These are phyloP conservation scores for Sporothrix dimorphospora DNA, from an alignment of 2,329 filamentous ascomycete species.

Conservation along the genomic window DNA sequence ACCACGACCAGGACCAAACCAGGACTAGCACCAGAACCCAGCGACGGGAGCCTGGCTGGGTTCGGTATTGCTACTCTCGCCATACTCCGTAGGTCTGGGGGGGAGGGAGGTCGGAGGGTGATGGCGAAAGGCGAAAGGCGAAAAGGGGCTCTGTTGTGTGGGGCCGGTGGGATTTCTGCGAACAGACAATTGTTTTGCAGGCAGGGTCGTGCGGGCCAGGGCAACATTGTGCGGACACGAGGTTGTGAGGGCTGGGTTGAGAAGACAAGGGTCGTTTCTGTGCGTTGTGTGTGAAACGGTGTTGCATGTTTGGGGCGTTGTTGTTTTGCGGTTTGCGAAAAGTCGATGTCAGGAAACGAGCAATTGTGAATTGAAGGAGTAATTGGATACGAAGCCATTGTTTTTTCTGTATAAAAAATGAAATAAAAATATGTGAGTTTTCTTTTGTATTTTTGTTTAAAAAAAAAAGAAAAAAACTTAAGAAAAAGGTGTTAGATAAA, in stretches of 20 bases:
- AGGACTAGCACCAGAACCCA: not conserved
- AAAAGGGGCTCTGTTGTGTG: not conserved
- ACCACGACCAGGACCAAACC: too few relatives aligned
- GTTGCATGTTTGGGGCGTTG: not conserved
- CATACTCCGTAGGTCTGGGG: too few relatives aligned
- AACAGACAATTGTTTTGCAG: slow-evolving; percentile 16
- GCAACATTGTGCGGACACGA: too few relatives aligned
- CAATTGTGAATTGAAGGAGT: not conserved
- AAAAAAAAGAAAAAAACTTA: not conserved
- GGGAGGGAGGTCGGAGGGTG: too few relatives aligned
- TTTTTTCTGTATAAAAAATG: too few relatives aligned
- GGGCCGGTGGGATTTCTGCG: slow-evolving; percentile 1
- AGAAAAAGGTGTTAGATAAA: not conserved
- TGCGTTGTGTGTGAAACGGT: slow-evolving; percentile 17
- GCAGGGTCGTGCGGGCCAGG: not conserved
- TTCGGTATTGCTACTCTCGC: not conserved
- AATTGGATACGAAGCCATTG: too few relatives aligned
- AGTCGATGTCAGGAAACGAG: not conserved
- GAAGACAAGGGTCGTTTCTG: not conserved
- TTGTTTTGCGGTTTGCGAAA: not conserved
- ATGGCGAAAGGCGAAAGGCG: too few relatives aligned
- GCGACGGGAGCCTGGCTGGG: not conserved
- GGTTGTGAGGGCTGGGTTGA: not conserved
- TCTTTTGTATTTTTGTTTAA: not conserved
- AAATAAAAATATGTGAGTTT: not conserved